A percentile compares a stretch with the other conserved stretches of the same genome.
These are phyloP conservation scores for Phytophthora macrochlamydospora DNA, from an alignment of 352 stramenopile species.

Conservation along the genomic window DNA sequence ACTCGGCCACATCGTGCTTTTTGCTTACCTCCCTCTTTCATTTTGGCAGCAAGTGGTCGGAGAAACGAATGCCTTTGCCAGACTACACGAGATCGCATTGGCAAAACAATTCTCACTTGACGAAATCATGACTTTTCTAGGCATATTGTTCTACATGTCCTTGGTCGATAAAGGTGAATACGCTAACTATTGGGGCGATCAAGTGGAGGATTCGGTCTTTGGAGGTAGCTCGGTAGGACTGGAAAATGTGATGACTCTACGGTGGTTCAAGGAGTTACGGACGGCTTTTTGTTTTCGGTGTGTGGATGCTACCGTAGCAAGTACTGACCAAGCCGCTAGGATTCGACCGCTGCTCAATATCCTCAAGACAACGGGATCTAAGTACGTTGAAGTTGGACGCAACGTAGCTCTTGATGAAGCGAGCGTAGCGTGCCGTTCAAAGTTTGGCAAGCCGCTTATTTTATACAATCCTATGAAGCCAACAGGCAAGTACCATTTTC, in stretches of 20 bases:
- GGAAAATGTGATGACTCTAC: constrained; percentile 24
- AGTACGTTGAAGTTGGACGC: constrained; percentile 4
- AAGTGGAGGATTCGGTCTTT: constrained; percentile 29
- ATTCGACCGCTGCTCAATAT: constrained; percentile 1
- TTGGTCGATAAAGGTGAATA: constrained; percentile 35
- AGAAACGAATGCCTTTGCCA: constrained; percentile 17
- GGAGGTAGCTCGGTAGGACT: neutral
- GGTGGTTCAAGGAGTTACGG: constrained; percentile 23
- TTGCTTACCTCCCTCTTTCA: constrained; percentile 9
- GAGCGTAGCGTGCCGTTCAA: constrained; percentile 3
- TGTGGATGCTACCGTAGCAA: neutral
- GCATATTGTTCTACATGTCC: constrained; percentile 8
- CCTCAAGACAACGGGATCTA: neutral
- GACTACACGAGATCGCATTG: neutral
- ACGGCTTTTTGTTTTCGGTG: constrained; percentile 23
- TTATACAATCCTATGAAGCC: constrained; percentile 13
- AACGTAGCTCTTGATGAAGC: constrained; percentile 14
- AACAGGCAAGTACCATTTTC: constrained; percentile 36
- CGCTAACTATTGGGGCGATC: constrained; percentile 34
- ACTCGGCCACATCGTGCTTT: constrained; percentile 28
- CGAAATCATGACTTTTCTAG: constrained; percentile 12
- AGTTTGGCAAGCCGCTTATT: constrained; percentile 1
- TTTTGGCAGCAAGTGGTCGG: constrained; percentile 29
- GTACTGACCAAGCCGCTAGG: neutral
- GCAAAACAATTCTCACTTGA: constrained; percentile 8